Evolutionary conservation across 768 basidiomycete species (phyloP), one percentile per base, ranked within the genome.

Genomic region (Amanita rimosa): DNA sequence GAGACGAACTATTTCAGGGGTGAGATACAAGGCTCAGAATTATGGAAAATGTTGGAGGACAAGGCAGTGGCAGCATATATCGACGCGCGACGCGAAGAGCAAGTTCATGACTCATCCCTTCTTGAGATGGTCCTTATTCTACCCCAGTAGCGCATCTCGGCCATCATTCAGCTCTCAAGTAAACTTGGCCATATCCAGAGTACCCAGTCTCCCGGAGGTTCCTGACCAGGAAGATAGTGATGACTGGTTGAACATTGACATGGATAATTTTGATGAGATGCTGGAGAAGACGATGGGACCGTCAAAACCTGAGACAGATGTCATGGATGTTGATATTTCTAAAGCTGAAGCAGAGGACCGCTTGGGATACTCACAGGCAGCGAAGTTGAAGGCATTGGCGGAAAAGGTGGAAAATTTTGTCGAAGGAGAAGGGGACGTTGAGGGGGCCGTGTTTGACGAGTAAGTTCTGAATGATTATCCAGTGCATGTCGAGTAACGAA

Each of bases 371-470:
- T 73, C 77, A 51, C 85, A 90, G 60, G 83, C 91, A 8, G 62
- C 72, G 17, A 78, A 76, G 52, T 65, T 98, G 26, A 80, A 79
- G 55, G 74, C 76, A 52, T 72, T 99, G 46, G 94, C 96, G 9
- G 66, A 75, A 52, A 88, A 89, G 60, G 90, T 99, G 1, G 85
- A 88, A 56, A 68, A 70, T n/a, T 99, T 99, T 60, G 82, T 99
- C 2, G 81, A 91, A 55, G 92, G 87, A 2, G 67, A 94, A 59
- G 96, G 96, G 2, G 85, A 88, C 51, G 52, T 96, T 7, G 85
- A 90, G 53, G 96, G 96, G 3, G 96, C 92, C 0, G 67, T 72
- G 53, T 95, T 99, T 58, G 80, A 83, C 47, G 95, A 97, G 94
- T 98, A 65, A 59, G 85, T 70, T 37, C 39, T 42, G 47, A 48